Percentiles rank a stretch among this genome's conserved stretches.
Evolutionary conservation across 495 filamentous ascomycete species (phyloP).

Genomic region (Aspergillus indologenus): DNA sequence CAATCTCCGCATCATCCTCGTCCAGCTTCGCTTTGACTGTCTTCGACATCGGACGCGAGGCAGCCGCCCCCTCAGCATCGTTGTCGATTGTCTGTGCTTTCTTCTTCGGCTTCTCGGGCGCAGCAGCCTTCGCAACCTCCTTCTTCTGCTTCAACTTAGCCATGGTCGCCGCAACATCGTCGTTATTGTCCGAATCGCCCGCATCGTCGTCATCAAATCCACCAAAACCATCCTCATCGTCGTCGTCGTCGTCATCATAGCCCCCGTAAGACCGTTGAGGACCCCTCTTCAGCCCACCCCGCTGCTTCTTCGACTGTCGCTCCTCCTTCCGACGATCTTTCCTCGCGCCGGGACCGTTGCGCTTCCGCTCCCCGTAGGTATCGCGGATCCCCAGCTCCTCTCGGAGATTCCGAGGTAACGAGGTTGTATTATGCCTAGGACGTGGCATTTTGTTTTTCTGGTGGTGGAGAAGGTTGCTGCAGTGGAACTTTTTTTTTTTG

Average conservation of each 20-base stretch:
- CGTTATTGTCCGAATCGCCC: conserved; percentile 24
- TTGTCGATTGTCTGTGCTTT: conserved; percentile 15
- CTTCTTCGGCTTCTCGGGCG: conserved; percentile 40
- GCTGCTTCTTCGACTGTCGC: conserved; percentile 52
- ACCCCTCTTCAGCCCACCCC: conserved; percentile 21
- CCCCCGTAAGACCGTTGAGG: conserved; percentile 17
- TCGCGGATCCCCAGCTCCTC: conserved; percentile 55
- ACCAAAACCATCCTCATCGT: conserved; percentile 26
- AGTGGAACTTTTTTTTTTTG: conserved; percentile 27
- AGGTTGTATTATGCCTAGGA: conserved; percentile 54
- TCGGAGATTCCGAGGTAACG: conserved; percentile 59
- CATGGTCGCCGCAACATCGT: conserved; percentile 18
- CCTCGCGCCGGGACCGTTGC: conserved; percentile 41
- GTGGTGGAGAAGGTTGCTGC: not conserved
- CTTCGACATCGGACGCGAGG: conserved; percentile 48
- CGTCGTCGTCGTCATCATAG: conserved; percentile 22
- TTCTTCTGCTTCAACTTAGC: conserved; percentile 18
- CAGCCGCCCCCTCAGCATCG: conserved; percentile 18
- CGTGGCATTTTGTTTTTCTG: conserved; percentile 29
- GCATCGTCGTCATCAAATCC: conserved; percentile 21
- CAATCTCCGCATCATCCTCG: conserved; percentile 81
- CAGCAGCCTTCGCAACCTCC: conserved; percentile 36
- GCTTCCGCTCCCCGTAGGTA: conserved; percentile 37
- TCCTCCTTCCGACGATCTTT: conserved; percentile 63
- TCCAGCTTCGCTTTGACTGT: conserved; percentile 60